Evolutionary conservation across 352 stramenopile genomes (phyloP).

Genomic region (Phytophthora pisi): DNA sequence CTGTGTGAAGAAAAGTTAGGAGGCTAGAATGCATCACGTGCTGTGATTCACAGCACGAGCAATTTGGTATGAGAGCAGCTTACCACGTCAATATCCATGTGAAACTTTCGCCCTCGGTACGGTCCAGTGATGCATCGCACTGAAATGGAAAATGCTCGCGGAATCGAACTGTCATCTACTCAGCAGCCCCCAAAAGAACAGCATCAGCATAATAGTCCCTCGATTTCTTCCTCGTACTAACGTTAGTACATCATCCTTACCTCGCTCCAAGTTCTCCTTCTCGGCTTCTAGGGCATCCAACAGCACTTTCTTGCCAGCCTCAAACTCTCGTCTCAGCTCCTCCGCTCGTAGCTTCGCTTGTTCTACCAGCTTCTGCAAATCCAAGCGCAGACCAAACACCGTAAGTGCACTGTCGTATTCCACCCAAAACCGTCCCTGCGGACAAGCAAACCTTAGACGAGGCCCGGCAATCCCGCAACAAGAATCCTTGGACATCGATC

Average conservation of each 20-base stretch:
- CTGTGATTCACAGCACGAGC: neutral
- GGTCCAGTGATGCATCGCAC: conserved; percentile 59
- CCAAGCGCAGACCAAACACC: conserved; percentile 8
- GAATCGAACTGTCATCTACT: conserved; percentile 28
- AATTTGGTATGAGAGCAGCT: neutral
- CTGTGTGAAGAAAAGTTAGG: conserved; percentile 16
- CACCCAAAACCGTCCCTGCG: neutral
- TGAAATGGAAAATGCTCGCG: conserved; percentile 50
- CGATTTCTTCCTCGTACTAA: neutral
- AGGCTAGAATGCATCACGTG: neutral
- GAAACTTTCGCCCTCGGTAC: conserved; percentile 67
- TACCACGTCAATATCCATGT: conserved; percentile 66
- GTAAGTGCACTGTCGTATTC: neutral
- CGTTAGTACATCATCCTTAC: conserved; percentile 7
- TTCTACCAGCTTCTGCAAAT: conserved; percentile 57
- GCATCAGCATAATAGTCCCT: conserved; percentile 2
- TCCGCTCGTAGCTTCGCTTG: conserved; percentile 53
- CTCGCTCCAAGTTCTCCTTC: conserved; percentile 57
- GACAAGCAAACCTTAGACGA: conserved; percentile 40
- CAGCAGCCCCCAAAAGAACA: neutral
- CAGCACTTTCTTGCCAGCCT: conserved; percentile 60
- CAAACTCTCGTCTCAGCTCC: conserved; percentile 58
- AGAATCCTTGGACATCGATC: conserved; percentile 57
- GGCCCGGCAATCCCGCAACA: conserved; percentile 49
- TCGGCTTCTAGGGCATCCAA: conserved; percentile 60